Conservation (phyloP, 345 rosid species). For the Acer negundo region DNA sequence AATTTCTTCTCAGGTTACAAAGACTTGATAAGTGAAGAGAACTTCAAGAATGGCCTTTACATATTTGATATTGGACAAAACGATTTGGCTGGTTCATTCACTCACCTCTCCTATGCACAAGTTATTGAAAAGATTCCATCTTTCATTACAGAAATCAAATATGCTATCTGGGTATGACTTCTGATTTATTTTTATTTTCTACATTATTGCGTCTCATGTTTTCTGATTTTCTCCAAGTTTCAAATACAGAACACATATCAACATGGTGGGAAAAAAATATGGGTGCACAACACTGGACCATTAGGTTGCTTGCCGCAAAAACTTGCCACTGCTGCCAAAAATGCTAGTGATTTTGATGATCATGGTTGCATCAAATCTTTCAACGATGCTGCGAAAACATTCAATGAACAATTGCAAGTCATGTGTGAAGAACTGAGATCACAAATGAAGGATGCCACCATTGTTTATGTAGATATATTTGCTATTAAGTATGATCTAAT, state of each 20-base stretch:
- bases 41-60: constrained; percentile 55
- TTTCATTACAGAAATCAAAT: constrained; percentile 51
- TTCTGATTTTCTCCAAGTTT: not conserved
- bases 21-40: constrained; percentile 41
- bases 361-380: constrained; percentile 57
- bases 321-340: constrained; percentile 38
- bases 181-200: not conserved
- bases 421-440: constrained; percentile 49
- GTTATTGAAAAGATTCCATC: constrained; percentile 48
- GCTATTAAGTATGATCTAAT: constrained; percentile 57
- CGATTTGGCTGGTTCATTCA: constrained; percentile 46
- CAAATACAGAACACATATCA: constrained; percentile 38
- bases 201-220: not conserved
- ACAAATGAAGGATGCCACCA: constrained; percentile 38
- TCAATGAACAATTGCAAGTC: constrained; percentile 43
- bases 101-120: constrained; percentile 35
- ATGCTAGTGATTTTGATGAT: constrained; percentile 43
- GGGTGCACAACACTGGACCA: constrained; percentile 75
- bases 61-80: constrained; percentile 72
- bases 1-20: constrained; percentile 27
- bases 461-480: constrained; percentile 58
- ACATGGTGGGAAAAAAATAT: constrained; percentile 66
- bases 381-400: constrained; percentile 52
- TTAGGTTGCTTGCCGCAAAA: constrained; percentile 65
- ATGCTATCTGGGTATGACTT: constrained; percentile 45